Conservation (phyloP, 2,329 filamentous ascomycete genomes). For the Phoma sp. region DNA sequence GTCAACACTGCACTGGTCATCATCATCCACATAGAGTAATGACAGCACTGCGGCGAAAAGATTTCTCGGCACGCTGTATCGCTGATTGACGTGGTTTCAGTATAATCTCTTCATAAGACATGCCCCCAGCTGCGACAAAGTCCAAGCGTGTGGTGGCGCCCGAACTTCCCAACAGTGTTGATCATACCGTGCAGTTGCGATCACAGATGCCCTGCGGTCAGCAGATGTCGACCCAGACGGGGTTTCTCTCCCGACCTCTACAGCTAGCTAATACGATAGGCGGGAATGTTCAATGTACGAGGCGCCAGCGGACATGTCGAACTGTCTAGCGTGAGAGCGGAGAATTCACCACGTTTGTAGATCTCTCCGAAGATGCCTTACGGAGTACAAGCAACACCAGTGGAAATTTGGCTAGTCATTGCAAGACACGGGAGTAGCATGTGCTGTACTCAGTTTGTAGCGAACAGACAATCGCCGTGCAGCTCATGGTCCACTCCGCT, state of each 20-base stretch:
- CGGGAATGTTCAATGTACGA: not conserved
- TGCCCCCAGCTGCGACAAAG: not conserved
- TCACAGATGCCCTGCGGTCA: not conserved
- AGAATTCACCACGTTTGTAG: not conserved
- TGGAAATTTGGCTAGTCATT: not conserved
- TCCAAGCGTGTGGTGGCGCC: not conserved
- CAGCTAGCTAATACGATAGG: not conserved
- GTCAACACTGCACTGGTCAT: no score
- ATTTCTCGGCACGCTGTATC: not conserved
- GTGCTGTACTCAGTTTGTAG: not conserved
- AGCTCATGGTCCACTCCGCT: no score
- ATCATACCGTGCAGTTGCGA: not conserved
- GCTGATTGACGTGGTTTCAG: conserved; percentile 4
- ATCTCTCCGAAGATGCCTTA: not conserved
- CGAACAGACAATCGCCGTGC: no score
- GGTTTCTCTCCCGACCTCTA: not conserved
- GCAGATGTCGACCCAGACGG: not conserved
- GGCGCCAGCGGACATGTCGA: not conserved
- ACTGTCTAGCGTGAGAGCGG: not conserved
- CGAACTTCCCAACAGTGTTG: not conserved
- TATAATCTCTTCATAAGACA: not conserved
- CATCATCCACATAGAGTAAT: no score
- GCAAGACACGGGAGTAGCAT: not conserved
- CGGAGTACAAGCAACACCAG: not conserved
- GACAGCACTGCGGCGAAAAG: not conserved